Conservation (phyloP, 1,284 basidiomycete species). For the Boletus albobrunnescens region DNA sequence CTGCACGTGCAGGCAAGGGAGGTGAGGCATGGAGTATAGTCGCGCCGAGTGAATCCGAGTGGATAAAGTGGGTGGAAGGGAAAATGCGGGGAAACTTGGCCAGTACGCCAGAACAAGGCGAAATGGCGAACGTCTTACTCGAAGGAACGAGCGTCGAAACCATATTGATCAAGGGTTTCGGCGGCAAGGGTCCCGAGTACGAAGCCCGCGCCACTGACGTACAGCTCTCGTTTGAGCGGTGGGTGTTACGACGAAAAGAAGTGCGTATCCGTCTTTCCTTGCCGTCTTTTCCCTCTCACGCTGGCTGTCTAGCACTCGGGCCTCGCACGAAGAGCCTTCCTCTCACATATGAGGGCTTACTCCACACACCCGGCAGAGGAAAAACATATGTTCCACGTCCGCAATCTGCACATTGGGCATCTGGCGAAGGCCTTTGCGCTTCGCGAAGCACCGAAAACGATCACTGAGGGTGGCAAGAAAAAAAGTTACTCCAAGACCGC, state of each 20-base stretch:
- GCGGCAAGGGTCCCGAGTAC: constrained; percentile 75
- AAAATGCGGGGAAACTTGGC: constrained; percentile 61
- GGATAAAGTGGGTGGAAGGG: constrained; percentile 84
- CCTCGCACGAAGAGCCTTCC: constrained; percentile 82
- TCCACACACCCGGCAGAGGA: constrained; percentile 95
- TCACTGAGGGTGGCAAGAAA: constrained; percentile 40
- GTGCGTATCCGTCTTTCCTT: constrained; percentile 41
- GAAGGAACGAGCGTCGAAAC: constrained; percentile 64
- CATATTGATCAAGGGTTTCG: constrained; percentile 79
- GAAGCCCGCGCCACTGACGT: constrained; percentile 94
- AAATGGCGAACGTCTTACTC: constrained; percentile 48
- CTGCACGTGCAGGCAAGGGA: constrained; percentile 90
- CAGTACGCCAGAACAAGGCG: constrained; percentile 25
- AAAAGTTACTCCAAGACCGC: constrained; percentile 19
- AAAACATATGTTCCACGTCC: constrained; percentile 94
- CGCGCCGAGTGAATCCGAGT: constrained; percentile 78
- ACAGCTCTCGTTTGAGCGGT: constrained; percentile 91
- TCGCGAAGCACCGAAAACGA: constrained; percentile 83
- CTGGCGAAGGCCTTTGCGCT: constrained; percentile 95
- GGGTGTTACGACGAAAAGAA: constrained; percentile 76
- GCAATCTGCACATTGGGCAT: constrained; percentile 92
- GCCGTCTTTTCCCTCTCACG: neutral
- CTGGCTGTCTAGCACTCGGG: constrained; percentile 56
- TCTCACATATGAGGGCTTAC: constrained; percentile 93
- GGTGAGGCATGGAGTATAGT: constrained; percentile 95